Base-by-base conservation (phyloP, 768 basidiomycete genomes). In the Imleria badia region DNA sequence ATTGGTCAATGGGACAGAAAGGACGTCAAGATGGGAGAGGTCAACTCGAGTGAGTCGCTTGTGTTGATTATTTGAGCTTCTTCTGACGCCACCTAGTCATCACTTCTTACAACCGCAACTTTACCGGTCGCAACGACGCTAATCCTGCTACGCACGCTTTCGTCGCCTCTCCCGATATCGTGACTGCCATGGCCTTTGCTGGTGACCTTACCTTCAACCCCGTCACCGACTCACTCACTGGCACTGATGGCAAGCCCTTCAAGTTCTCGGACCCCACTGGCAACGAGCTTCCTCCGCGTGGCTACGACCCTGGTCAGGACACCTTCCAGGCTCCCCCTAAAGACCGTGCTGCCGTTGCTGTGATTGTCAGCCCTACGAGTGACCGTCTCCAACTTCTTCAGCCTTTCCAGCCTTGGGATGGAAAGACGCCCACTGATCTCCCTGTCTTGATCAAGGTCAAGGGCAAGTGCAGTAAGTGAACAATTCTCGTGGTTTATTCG, bases 31-130 rank as follows among this genome's bases (percentile, higher is more conserved):
- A 98, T 93, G 84, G 97, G 96, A 67, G 92, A 91, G 65, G 78
- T 82, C 64, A 99, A 98, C 84, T 96, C 97, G 42, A 99, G 91
- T 92, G 62, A 44, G 90, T 80, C 8, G 19, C 19, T 2, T 22
- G 7, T n/a, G 33, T 33, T 0, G 15, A 7, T 45, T 19, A 13
- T 20, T 29, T 9, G 26, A 14, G 30, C 26, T n/a, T 9, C 29
- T 45, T 55, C 55, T 60, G 26, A 51, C 47, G 36, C 22, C 11
- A 11, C 17, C 36, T 44, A 93, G 91, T 98, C 80, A 92, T 99
- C 75, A 96, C 96, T 48, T 98, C 95, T 19, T 99, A 99, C 84
- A 99, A 99, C 86, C 95, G 97, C 73, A 99, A 99, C 87, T 99
- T 99, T 80, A 98, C 97, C 62, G 97, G 96, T 54, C 94, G 97